Base-by-base conservation (phyloP, 768 basidiomycete genomes). In the Pleurotus cornucopiae region DNA sequence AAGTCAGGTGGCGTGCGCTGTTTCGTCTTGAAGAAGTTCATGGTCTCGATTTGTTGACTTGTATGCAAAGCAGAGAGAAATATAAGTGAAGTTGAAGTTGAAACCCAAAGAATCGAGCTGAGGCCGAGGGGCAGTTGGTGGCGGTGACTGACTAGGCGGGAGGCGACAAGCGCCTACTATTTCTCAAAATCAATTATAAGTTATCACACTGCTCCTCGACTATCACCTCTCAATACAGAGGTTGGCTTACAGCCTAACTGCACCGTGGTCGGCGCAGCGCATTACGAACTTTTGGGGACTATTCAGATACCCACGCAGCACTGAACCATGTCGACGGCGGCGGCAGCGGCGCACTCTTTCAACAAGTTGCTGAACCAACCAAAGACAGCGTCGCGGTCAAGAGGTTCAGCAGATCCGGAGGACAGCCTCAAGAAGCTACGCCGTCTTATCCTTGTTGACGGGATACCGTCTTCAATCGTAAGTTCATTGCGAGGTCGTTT, bases 1-100 rank as follows among this genome's bases (percentile, higher is more conserved):
- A 95, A 81, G 66, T 97, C 94, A 46, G 91, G 84, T 6, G 94
- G 94, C 34, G 89, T 89, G 66, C 91, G 79, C 44, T 83, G 86
- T 69, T 92, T 95, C 18, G 90, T 85, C 76, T 92, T 94, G 85
- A 96, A 96, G 77, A 96, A 95, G 73, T 95, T 95, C 94, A 96
- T 95, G 26, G 54, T 49, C 25, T 34, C 34, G 26, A 43, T 34
- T 34, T 7, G 1, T 34, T 23, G 26, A 43, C 11, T 34, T 7
- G 1, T 47, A 47, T 11, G 46, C 23, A 37, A 40, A 20, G 45
- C 11, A 23, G 2, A 11, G 20, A n/a, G 51, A 25, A 20, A 30
- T 16, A 40, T 21, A 53, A 11, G 7, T n/a, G 34, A n/a, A 26
- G 49, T 23, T 48, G 49, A 39, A 53, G 39, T 37, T 43, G 37